Conservation (phyloP, 768 basidiomycete genomes). For the Leccinum uliginosum region DNA sequence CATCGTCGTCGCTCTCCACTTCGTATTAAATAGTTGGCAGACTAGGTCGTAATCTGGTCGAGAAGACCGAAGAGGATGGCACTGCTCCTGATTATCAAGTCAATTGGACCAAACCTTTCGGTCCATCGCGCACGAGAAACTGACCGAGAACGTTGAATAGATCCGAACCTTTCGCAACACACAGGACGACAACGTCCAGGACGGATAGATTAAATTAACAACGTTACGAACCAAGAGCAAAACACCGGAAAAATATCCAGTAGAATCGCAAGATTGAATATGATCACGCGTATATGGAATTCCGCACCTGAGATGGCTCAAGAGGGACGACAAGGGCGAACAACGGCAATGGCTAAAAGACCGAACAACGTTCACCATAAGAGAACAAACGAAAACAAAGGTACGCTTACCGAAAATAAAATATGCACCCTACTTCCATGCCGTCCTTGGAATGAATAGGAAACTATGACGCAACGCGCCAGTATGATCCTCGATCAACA, state of each 20-base stretch:
- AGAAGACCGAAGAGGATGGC: not conserved
- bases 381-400: not conserved
- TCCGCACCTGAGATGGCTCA: not conserved
- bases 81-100: not conserved
- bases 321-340: not conserved
- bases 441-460: not conserved
- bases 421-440: not conserved
- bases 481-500: not conserved
- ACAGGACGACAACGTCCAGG: not conserved
- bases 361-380: not conserved
- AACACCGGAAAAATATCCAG: not conserved
- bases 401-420: not conserved
- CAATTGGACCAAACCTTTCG: not conserved
- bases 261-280: not conserved
- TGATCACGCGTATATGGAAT: not conserved
- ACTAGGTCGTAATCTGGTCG: not conserved
- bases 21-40: not conserved
- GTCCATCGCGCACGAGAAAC: not conserved
- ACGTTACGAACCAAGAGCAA: constrained; percentile 1
- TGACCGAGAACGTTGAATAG: not conserved
- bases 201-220: not conserved
- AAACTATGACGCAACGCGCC: not conserved
- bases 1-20: not conserved
- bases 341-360: not conserved
- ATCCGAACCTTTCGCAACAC: not conserved